Percentiles rank a stretch among this genome's conserved stretches.
phyloP scores from a whole-genome alignment of 139 green algal species.

The Pleodorina starrii region DNA sequence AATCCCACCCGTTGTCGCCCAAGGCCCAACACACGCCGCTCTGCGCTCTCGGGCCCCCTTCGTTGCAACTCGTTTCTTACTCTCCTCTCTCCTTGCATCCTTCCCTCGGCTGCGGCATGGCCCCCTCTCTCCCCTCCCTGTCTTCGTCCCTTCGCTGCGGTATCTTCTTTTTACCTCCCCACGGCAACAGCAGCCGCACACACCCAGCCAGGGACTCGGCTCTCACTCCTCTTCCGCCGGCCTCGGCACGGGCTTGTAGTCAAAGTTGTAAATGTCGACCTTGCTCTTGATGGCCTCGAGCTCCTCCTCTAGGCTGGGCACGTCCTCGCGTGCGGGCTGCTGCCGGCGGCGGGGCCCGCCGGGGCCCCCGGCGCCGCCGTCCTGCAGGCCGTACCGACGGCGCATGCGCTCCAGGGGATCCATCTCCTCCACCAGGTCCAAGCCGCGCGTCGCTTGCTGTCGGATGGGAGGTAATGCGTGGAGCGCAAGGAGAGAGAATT shows the following conservation, averaged over 20 bases:
- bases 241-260: conserved; percentile 28
- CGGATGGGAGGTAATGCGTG: too few relatives aligned
- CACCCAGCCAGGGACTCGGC: too few relatives aligned
- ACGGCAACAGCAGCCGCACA: too few relatives aligned
- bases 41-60: too few relatives aligned
- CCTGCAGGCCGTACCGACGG: conserved; percentile 45
- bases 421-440: conserved; percentile 62
- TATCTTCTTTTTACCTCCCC: too few relatives aligned
- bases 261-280: conserved; percentile 56
- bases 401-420: conserved; percentile 66
- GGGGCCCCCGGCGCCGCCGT: background rate
- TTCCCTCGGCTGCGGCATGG: too few relatives aligned
- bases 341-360: background rate
- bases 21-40: too few relatives aligned
- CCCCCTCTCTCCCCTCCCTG: too few relatives aligned
- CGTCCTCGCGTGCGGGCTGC: background rate
- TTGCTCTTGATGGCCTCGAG: conserved; percentile 42
- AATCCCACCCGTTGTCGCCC: too few relatives aligned
- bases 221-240: background rate
- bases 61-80: too few relatives aligned
- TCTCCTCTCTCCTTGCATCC: too few relatives aligned
- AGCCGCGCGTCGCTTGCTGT: conserved; percentile 48
- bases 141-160: too few relatives aligned
- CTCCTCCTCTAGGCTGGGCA: conserved; percentile 55
- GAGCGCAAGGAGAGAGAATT: background rate